phyloP scores from a whole-genome alignment of 2,329 filamentous ascomycete genomes.

The Aureobasidium sp. region DNA sequence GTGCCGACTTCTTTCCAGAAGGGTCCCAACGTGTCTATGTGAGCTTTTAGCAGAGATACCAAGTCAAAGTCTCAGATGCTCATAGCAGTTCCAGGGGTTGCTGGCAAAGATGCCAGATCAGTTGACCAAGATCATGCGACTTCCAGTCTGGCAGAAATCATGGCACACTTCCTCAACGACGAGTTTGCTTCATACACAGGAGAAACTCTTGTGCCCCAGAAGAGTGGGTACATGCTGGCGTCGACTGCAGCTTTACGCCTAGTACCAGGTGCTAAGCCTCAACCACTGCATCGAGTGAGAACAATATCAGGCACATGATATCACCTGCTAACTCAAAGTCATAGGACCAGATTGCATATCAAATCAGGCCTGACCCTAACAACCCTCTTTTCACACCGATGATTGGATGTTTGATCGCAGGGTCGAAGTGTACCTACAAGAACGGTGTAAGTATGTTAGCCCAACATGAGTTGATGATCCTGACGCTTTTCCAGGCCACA shows the following conservation, averaged over 20 bases:
- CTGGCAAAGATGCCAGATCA: neutral
- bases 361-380: neutral
- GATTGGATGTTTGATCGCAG: neutral
- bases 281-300: neutral
- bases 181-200: slow-evolving; percentile 4
- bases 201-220: neutral
- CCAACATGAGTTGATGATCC: too few species aligned
- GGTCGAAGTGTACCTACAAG: slow-evolving; percentile 1
- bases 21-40: neutral
- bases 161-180: slow-evolving; percentile 1
- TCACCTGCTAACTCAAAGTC: neutral
- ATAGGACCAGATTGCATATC: neutral
- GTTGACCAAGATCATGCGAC: neutral
- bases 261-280: neutral
- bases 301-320: neutral
- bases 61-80: neutral
- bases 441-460: neutral
- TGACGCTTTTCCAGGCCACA: neutral
- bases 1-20: slow-evolving; percentile 1
- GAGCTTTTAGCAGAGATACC: neutral
- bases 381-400: slow-evolving; percentile 2
- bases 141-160: neutral
- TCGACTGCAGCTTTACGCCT: neutral
- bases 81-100: neutral
- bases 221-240: neutral